Evolutionary conservation across 441 rosid genomes (phyloP).

Genomic region (Iberis amara): DNA sequence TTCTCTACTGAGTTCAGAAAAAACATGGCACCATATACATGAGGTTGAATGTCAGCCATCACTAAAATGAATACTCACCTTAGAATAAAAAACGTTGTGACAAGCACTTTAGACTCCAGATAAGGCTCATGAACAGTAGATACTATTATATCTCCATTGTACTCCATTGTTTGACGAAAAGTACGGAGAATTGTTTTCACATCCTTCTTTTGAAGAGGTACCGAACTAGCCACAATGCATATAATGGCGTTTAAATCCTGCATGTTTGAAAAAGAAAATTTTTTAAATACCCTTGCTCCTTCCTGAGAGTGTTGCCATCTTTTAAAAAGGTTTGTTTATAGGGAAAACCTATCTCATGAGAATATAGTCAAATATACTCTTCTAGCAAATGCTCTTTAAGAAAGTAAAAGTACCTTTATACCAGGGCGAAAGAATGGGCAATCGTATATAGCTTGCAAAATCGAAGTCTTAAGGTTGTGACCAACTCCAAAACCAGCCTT

Average conservation of each 20-base stretch:
- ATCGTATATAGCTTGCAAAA: conserved; percentile 61
- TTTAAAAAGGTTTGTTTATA: background rate
- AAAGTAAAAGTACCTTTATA: conserved; percentile 45
- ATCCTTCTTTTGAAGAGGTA: conserved; percentile 38
- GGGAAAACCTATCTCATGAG: too few relatives aligned
- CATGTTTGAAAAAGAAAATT: background rate
- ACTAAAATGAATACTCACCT: conserved; percentile 44
- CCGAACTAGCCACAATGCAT: conserved; percentile 65
- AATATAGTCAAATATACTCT: background rate
- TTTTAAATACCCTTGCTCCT: background rate
- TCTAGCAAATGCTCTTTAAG: conserved; percentile 12
- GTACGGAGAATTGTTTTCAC: conserved; percentile 43
- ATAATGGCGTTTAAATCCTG: conserved; percentile 63
- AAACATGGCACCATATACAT: background rate
- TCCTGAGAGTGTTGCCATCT: background rate
- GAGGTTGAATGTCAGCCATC: background rate
- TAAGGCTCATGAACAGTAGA: conserved; percentile 55
- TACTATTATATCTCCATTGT: conserved; percentile 54
- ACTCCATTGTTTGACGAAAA: conserved; percentile 61
- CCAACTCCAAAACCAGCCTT: conserved; percentile 93
- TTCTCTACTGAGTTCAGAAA: background rate
- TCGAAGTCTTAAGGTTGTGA: conserved; percentile 53
- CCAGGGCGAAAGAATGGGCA: conserved; percentile 82
- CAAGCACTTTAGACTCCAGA: conserved; percentile 50
- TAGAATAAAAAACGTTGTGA: conserved; percentile 58